Evolutionary conservation across 306 rosid species (phyloP), one percentile per base, ranked within the genome.

Genomic region (Ammopiptanthus mongolicus): DNA sequence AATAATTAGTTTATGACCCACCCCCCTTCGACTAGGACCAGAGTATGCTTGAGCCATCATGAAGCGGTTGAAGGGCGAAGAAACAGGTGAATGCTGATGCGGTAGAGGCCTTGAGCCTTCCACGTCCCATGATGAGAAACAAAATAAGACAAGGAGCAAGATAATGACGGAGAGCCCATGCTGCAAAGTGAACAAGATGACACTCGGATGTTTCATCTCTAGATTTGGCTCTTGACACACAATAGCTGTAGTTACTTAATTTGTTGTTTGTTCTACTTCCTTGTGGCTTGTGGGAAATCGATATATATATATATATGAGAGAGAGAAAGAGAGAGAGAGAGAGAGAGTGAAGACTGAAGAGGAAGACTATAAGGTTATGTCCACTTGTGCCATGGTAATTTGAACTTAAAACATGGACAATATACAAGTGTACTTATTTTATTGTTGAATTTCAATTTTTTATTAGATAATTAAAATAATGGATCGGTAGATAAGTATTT

Each of bases 21-120:
- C 58, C 29, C 91, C 88, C 28, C 77, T 23, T 41, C 34, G 37
- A 65, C 87, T 88, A 14, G 91, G 96, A 60, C 90, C 96, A 37
- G 89, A 81, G 62, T 87, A 85, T 69, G 93, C 89, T 79, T 67
- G 69, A 64, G 72, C 86, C 36, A 76, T 74, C 53, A 48, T 47
- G 64, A 81, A 75, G 46, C 41, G 51, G 62, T 47, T 57, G 15
- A 34, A 14, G 29, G 81, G 11, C 2, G 59, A 21, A 4, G 73
- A 56, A 73, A 13, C n/a, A 17, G 44, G 9, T 57, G 65, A 47
- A 66, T 53, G 28, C 29, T 61, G 52, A 60, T 72, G 55, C 6
- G 14, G 22, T 22, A 88, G 56, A 37, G 36, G 65, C 83, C 91
- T 87, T 1, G 82, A 81, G 17, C 83, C 84, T 34, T 85, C 84